Conservation (phyloP, 2,329 filamentous ascomycete genomes). For the Podosphaera fusca region DNA sequence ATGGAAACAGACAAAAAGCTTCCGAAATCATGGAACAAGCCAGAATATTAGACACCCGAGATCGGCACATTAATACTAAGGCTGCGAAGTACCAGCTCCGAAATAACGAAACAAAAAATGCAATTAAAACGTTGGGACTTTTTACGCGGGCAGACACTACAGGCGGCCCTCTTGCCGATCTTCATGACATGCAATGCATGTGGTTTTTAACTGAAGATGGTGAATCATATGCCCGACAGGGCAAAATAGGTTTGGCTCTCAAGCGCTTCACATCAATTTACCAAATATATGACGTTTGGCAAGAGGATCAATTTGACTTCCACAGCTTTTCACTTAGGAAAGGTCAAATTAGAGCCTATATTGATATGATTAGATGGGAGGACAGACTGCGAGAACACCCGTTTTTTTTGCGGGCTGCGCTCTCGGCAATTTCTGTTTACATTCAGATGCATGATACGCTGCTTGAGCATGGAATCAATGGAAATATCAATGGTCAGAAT, state of each 20-base stretch:
- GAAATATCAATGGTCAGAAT: slow-evolving; percentile 28
- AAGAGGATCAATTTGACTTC: slow-evolving; percentile 97
- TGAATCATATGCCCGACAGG: slow-evolving; percentile 63
- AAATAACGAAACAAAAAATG: slow-evolving; percentile 73
- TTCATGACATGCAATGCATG: slow-evolving; percentile 94
- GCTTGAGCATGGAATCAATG: slow-evolving; percentile 38
- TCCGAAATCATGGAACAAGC: slow-evolving; percentile 76
- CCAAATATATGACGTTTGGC: slow-evolving; percentile 91
- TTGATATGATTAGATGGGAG: slow-evolving; percentile 95
- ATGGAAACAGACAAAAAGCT: slow-evolving; percentile 56
- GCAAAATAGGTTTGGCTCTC: slow-evolving; percentile 62
- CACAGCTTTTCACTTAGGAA: slow-evolving; percentile 94
- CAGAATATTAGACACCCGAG: slow-evolving; percentile 62
- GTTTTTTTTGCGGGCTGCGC: slow-evolving; percentile 67
- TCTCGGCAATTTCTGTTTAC: slow-evolving; percentile 64
- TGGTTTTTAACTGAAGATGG: slow-evolving; percentile 95
- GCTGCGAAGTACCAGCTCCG: slow-evolving; percentile 89
- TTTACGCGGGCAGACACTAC: slow-evolving; percentile 83
- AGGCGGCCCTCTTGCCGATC: slow-evolving; percentile 69
- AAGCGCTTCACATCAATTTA: slow-evolving; percentile 79
- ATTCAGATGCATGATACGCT: slow-evolving; percentile 57
- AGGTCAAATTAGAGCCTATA: slow-evolving; percentile 80
- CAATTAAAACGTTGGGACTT: slow-evolving; percentile 69
- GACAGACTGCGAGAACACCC: slow-evolving; percentile 78
- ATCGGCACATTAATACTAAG: slow-evolving; percentile 97